phyloP scores from a whole-genome alignment of 1,139 yeast species.

The Geotrichum carabidarum region DNA sequence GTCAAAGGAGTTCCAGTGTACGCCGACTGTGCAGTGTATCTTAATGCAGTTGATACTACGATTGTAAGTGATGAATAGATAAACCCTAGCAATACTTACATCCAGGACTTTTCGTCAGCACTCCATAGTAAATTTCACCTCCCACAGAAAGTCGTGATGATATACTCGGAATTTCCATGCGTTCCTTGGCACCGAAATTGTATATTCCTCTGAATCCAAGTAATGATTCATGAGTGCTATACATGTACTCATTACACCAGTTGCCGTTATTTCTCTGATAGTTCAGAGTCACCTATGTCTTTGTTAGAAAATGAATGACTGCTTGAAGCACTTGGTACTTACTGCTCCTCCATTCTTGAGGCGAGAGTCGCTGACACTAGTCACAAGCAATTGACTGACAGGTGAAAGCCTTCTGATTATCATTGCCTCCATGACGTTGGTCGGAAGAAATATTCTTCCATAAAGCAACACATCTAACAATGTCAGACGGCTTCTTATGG shows the following conservation, averaged over 20 bases:
- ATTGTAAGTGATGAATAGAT: not conserved
- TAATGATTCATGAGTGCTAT: conserved; percentile 85
- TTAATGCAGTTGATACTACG: conserved; percentile 63
- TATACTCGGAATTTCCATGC: conserved; percentile 32
- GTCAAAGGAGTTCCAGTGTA: conserved; percentile 86
- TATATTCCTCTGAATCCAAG: conserved; percentile 77
- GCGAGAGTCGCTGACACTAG: conserved; percentile 69
- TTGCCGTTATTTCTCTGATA: conserved; percentile 64
- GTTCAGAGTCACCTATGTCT: conserved; percentile 51
- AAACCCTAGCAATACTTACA: not conserved
- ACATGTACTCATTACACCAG: conserved; percentile 69
- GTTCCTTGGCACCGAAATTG: conserved; percentile 48
- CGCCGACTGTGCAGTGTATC: conserved; percentile 83
- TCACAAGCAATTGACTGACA: conserved; percentile 60
- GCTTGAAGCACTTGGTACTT: conserved; percentile 21
- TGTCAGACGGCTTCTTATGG: not conserved
- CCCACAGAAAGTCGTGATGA: conserved; percentile 62
- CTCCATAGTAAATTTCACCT: conserved; percentile 85
- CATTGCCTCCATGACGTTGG: conserved; percentile 86
- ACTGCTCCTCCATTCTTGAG: conserved; percentile 49
- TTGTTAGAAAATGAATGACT: conserved; percentile 21
- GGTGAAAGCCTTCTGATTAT: conserved; percentile 58
- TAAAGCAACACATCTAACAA: conserved; percentile 46
- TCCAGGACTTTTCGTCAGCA: conserved; percentile 62
- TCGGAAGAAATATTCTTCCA: conserved; percentile 87